phyloP scores from a whole-genome alignment of 371 early-diverging fungal species.

The Rhizopus delemar region DNA sequence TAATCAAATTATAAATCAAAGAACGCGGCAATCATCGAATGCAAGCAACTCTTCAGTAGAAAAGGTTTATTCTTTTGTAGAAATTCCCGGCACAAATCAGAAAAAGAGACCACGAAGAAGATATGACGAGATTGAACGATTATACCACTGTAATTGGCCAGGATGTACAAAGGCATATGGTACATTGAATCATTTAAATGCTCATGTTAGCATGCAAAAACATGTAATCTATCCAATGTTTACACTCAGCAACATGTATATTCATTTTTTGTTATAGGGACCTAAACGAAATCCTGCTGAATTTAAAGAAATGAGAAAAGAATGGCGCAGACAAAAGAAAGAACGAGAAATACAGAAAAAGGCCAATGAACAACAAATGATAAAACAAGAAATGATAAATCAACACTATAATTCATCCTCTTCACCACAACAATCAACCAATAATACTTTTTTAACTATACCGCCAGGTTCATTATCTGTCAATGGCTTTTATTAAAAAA shows the following conservation, averaged over 20 bases:
- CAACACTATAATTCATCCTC: conserved; percentile 17
- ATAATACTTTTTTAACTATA: conserved; percentile 8
- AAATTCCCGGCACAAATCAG: conserved; percentile 61
- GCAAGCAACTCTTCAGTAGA: conserved; percentile 38
- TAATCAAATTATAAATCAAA: conserved; percentile 1
- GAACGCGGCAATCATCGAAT: conserved; percentile 37
- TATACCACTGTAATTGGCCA: conserved; percentile 65
- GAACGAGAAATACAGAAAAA: conserved; percentile 44
- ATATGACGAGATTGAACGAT: conserved; percentile 72
- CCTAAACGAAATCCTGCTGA: conserved; percentile 52
- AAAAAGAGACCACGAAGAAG: conserved; percentile 68
- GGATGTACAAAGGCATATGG: conserved; percentile 72
- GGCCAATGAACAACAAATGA: conserved; percentile 38
- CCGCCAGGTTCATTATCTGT: neutral
- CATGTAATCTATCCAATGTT: conserved; percentile 50
- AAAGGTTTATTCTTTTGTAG: conserved; percentile 66
- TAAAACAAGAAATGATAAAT: conserved; percentile 26
- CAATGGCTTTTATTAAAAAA: neutral
- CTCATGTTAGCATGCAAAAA: conserved; percentile 75
- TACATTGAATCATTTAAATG: conserved; percentile 73
- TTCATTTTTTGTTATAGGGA: conserved; percentile 23
- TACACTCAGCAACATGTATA: neutral
- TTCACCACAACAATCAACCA: conserved; percentile 12
- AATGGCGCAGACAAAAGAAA: conserved; percentile 55
- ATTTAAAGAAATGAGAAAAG: conserved; percentile 66